A percentile compares a stretch with the other conserved stretches of the same genome.
Conservation (phyloP, 805 yeast species). For the baker's yeast (Saccharomyces cerevisiae) region DNA sequence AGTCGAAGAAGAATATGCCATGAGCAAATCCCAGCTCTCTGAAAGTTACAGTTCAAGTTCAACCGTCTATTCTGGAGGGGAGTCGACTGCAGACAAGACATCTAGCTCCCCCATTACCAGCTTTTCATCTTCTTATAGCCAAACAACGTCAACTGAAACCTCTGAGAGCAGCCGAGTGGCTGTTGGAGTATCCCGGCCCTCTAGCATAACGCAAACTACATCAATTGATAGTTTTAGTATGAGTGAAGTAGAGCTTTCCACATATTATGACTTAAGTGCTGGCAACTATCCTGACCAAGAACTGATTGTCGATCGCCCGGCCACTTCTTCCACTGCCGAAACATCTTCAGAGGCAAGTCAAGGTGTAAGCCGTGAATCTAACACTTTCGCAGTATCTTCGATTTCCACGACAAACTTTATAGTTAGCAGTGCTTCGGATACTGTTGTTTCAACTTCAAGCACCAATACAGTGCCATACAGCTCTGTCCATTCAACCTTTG, state of each 20-base stretch:
- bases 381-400: neutral
- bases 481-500: neutral
- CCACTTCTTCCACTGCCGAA: neutral
- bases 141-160: neutral
- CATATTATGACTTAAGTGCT: neutral
- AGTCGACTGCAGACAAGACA: neutral
- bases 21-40: neutral
- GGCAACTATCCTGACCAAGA: neutral
- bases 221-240: neutral
- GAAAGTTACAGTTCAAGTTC: neutral
- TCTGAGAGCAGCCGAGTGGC: neutral
- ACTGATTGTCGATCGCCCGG: neutral
- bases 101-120: slow-evolving; percentile 10
- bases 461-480: neutral
- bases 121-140: neutral
- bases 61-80: neutral
- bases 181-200: neutral
- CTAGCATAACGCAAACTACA: neutral
- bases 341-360: neutral
- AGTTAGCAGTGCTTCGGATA: neutral
- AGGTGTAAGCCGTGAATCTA: neutral
- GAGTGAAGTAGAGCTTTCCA: neutral
- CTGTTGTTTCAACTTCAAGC: neutral
- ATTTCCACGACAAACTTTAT: neutral
- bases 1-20: neutral